Evolutionary conservation across 169 alveolate genomes (phyloP).

Genomic region (Cyclospora cayetanensis): DNA sequence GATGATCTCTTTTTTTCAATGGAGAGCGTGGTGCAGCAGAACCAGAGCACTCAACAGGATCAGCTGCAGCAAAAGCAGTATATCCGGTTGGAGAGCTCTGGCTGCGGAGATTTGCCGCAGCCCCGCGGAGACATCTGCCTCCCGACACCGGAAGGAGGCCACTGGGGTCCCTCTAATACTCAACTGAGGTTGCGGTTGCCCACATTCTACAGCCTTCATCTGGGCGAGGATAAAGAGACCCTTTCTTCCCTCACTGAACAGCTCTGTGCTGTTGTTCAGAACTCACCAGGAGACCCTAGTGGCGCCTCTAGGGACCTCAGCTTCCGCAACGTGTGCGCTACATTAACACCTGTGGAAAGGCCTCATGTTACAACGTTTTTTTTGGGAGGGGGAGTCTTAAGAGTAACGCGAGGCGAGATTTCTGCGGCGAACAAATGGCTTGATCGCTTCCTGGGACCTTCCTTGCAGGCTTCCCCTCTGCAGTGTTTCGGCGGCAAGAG

Average conservation of each 20-base stretch:
- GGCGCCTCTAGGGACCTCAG: neutral
- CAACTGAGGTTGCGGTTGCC: neutral
- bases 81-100: neutral
- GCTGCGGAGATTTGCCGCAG: neutral
- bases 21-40: constrained; percentile 31
- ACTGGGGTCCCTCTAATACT: neutral
- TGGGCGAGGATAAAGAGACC: constrained; percentile 9
- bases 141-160: constrained; percentile 5
- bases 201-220: neutral
- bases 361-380: constrained; percentile 34
- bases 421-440: constrained; percentile 43
- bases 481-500: too few relatives aligned
- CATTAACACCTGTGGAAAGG: neutral
- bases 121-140: neutral
- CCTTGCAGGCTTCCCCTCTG: too few relatives aligned
- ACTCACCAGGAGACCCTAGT: neutral
- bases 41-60: too few relatives aligned
- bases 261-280: neutral
- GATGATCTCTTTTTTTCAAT: neutral
- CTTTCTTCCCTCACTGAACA: constrained; percentile 1
- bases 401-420: neutral
- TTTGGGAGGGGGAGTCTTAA: constrained; percentile 31
- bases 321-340: neutral
- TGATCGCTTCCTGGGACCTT: neutral
- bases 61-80: constrained; percentile 4